phyloP scores from a whole-genome alignment of 305 asterid genomes.

The Fraxinus baroniana region DNA sequence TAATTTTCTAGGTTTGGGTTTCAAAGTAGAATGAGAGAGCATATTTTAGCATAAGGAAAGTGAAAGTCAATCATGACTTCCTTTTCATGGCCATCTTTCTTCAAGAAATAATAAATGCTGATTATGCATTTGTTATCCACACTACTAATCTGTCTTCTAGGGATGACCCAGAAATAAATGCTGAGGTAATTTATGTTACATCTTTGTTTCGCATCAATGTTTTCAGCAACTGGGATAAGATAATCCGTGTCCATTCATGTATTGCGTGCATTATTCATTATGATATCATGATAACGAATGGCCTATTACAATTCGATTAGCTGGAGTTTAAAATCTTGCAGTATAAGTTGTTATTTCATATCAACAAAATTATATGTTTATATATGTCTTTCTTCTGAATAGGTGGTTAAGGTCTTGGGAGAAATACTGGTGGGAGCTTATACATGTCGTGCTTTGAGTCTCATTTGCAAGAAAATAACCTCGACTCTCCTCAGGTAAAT shows the following conservation, averaged over 20 bases:
- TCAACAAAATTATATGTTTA: not conserved
- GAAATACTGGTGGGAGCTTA: conserved; percentile 99
- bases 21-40: conserved; percentile 99
- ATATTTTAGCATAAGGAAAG: conserved; percentile 94
- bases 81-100: conserved; percentile 99
- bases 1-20: conserved; percentile 82
- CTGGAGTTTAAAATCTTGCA: not conserved
- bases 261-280: not conserved
- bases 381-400: conserved; percentile 30
- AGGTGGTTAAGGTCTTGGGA: conserved; percentile 99
- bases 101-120: conserved; percentile 96
- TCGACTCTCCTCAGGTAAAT: conserved; percentile 71
- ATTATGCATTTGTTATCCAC: conserved; percentile 98
- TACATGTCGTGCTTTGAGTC: conserved; percentile 98
- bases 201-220: conserved; percentile 7
- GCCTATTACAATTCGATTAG: not conserved
- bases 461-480: conserved; percentile 81
- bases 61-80: conserved; percentile 81
- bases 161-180: conserved; percentile 86
- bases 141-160: conserved; percentile 98
- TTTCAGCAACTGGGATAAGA: conserved; percentile 1
- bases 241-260: not conserved
- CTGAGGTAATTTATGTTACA: conserved; percentile 58
- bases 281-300: no score
- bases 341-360: conserved; percentile 1